phyloP scores from a whole-genome alignment of 495 filamentous ascomycete genomes.

The Achaetomiella virescens region DNA sequence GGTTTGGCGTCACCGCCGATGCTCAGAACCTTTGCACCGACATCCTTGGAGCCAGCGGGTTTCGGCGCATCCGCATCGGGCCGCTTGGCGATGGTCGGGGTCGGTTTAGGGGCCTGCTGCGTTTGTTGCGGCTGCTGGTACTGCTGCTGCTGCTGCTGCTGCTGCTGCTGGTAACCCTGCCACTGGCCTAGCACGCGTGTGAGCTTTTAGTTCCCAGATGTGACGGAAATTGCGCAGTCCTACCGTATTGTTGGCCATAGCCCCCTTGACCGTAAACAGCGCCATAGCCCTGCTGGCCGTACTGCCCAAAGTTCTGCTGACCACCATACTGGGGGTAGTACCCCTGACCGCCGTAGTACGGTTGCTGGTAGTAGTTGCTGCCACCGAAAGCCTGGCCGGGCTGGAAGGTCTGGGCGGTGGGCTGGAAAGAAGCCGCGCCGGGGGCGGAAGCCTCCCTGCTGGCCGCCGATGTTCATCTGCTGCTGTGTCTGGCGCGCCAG shows the following conservation, averaged over 20 bases:
- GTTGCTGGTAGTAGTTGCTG: conserved; percentile 39
- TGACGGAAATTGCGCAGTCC: not conserved
- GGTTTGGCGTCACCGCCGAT: conserved; percentile 44
- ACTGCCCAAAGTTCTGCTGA: conserved; percentile 47
- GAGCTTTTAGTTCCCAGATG: conserved; percentile 25
- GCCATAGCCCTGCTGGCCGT: conserved; percentile 46
- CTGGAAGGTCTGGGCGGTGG: conserved; percentile 68
- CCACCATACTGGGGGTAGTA: conserved; percentile 55
- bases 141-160: conserved; percentile 45
- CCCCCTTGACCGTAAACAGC: conserved; percentile 40
- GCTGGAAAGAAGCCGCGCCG: conserved; percentile 74
- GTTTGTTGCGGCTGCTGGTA: conserved; percentile 48
- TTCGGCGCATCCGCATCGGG: conserved; percentile 44
- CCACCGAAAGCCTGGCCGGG: conserved; percentile 62
- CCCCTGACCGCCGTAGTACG: conserved; percentile 41
- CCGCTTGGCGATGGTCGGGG: conserved; percentile 64
- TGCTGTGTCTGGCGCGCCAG: conserved; percentile 73
- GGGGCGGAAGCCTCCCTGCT: conserved; percentile 58
- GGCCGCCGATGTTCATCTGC: conserved; percentile 65
- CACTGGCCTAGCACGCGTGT: conserved; percentile 39
- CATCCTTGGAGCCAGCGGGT: conserved; percentile 41
- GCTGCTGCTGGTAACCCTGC: conserved; percentile 40
- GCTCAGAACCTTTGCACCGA: conserved; percentile 47
- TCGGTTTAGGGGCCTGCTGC: conserved; percentile 46
- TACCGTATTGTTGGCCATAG: conserved; percentile 60